Conservation (phyloP, 1,284 basidiomycete genomes). For the Entoloma clypeatum region DNA sequence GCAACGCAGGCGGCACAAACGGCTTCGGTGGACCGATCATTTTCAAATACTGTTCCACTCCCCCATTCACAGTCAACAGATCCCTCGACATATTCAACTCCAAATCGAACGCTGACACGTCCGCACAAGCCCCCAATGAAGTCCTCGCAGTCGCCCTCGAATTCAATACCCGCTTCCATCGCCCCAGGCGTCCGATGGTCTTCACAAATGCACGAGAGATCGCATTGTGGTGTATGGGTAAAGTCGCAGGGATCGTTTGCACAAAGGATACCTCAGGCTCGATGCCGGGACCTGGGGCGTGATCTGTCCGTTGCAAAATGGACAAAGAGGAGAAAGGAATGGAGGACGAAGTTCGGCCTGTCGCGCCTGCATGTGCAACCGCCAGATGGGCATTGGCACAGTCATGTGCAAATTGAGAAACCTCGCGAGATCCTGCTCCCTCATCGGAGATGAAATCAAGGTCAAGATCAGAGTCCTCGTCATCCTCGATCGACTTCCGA, state of each 20-base stretch:
- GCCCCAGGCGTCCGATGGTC: conserved; percentile 74
- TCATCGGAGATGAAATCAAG: conserved; percentile 62
- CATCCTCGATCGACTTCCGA: conserved; percentile 36
- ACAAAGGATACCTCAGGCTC: conserved; percentile 31
- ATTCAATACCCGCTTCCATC: conserved; percentile 78
- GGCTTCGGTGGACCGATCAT: conserved; percentile 42
- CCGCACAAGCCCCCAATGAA: conserved; percentile 44
- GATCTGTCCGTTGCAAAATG: conserved; percentile 42
- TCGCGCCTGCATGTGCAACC: conserved; percentile 35
- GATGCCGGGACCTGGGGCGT: conserved; percentile 30
- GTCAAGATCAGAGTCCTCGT: conserved; percentile 69
- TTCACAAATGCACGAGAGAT: conserved; percentile 76
- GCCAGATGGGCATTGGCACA: conserved; percentile 41
- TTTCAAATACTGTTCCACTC: conserved; percentile 63
- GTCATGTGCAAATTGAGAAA: conserved; percentile 29
- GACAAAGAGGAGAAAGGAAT: conserved; percentile 46
- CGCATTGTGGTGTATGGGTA: conserved; percentile 59
- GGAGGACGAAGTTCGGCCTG: conserved; percentile 40
- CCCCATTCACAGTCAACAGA: conserved; percentile 55
- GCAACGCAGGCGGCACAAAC: conserved; percentile 5
- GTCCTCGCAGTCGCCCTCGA: conserved; percentile 38
- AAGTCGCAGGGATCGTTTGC: conserved; percentile 38
- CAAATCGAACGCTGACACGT: conserved; percentile 65
- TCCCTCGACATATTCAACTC: conserved; percentile 57
- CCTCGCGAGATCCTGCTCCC: conserved; percentile 26